Conservation (phyloP, 495 filamentous ascomycete species). For the Aspergillus asperescens region DNA sequence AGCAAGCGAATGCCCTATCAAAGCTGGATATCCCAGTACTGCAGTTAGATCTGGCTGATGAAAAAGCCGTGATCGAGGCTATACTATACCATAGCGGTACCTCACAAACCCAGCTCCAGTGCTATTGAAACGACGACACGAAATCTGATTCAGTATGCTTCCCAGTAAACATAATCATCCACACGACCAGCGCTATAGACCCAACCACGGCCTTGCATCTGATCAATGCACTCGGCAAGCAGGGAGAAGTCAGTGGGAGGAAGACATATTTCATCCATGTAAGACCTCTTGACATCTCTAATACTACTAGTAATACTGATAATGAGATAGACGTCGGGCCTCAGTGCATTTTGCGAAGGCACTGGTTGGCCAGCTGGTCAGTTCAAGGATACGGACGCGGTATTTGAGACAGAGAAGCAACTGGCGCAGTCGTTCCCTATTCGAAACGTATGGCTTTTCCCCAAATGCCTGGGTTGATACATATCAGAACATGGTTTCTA, state of each 20-base stretch:
- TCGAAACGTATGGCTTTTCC: not conserved
- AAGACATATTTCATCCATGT: not conserved
- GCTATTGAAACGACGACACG: not conserved
- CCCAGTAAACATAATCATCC: not conserved
- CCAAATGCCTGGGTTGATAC: not conserved
- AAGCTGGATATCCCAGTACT: not conserved
- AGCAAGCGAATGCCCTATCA: not conserved
- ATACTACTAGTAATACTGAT: not conserved
- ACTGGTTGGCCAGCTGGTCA: not conserved
- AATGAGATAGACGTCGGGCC: not conserved
- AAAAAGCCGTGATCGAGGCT: not conserved
- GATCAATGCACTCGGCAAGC: not conserved
- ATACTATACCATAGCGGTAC: not conserved
- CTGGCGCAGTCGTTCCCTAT: slow-evolving; percentile 1
- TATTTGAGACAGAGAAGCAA: slow-evolving; percentile 1
- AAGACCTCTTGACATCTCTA: not conserved
- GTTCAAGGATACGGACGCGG: not conserved
- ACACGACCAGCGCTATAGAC: not conserved
- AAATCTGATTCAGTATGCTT: not conserved
- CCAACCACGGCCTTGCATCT: not conserved
- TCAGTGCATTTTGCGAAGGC: not conserved
- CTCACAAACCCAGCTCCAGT: not conserved
- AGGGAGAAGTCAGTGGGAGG: not conserved
- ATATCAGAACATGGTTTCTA: not conserved
- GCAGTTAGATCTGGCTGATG: not conserved